phyloP scores from a whole-genome alignment of 305 asterid genomes.

The Fraxinus ornus region DNA sequence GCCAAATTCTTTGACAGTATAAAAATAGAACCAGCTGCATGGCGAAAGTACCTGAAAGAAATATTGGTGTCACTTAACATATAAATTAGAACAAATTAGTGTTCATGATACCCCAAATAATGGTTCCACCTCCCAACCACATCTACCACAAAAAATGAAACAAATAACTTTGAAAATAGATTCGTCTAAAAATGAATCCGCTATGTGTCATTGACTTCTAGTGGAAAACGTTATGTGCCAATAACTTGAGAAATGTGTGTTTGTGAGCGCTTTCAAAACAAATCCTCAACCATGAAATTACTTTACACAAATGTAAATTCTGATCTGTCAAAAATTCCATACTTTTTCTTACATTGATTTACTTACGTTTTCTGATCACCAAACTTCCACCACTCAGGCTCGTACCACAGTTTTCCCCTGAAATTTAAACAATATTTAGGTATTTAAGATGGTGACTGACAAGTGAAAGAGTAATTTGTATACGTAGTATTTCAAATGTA shows the following conservation, averaged over 20 bases:
- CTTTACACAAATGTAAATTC: neutral
- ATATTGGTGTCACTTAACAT: conserved; percentile 18
- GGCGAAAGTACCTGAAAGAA: conserved; percentile 85
- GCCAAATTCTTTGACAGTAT: conserved; percentile 75
- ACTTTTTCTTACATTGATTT: neutral
- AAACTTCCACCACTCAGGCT: conserved; percentile 98
- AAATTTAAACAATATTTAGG: conserved; percentile 25
- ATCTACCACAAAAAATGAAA: neutral
- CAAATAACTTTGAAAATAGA: neutral
- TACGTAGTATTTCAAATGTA: neutral
- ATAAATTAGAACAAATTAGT: neutral
- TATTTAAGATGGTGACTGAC: neutral
- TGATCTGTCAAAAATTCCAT: neutral
- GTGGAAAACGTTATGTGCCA: neutral
- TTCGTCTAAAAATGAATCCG: neutral
- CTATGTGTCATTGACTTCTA: neutral
- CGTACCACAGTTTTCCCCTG: conserved; percentile 94
- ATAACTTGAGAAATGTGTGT: neutral
- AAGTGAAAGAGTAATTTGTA: conserved; percentile 1
- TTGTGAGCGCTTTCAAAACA: neutral
- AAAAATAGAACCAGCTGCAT: conserved; percentile 72
- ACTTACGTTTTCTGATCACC: conserved; percentile 95
- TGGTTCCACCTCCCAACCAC: neutral
- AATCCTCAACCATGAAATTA: neutral
- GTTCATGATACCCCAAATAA: neutral